phyloP scores from a whole-genome alignment of 352 stramenopile species.

The Globisporangium spinosum region DNA sequence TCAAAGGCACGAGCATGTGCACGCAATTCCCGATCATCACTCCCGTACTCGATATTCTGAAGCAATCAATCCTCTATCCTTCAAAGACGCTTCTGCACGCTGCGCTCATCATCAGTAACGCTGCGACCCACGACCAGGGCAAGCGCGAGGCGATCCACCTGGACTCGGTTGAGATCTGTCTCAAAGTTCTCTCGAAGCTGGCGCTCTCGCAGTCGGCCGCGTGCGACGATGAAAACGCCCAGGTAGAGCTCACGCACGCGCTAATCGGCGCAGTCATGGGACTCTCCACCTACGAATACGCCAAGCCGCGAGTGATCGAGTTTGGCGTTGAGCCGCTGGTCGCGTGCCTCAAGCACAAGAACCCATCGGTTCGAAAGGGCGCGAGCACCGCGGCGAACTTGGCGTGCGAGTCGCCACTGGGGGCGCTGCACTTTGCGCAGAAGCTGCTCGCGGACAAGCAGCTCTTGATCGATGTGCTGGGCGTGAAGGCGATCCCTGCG shows the following conservation, averaged over 20 bases:
- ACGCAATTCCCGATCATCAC: constrained; percentile 41
- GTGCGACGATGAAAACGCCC: constrained; percentile 32
- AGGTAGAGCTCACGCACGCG: constrained; percentile 49
- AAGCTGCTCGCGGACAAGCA: constrained; percentile 33
- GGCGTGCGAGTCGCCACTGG: constrained; percentile 51
- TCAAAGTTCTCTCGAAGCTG: constrained; percentile 48
- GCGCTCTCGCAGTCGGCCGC: constrained; percentile 43
- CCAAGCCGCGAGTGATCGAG: constrained; percentile 65
- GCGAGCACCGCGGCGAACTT: constrained; percentile 59
- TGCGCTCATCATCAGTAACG: constrained; percentile 46
- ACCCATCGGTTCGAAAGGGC: constrained; percentile 37
- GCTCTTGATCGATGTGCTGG: constrained; percentile 54
- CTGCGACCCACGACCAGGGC: constrained; percentile 48
- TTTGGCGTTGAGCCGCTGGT: constrained; percentile 64
- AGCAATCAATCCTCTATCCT: constrained; percentile 46
- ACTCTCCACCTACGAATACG: constrained; percentile 61
- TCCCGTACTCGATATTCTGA: constrained; percentile 51
- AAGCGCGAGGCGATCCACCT: constrained; percentile 50
- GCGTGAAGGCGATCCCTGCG: constrained; percentile 40
- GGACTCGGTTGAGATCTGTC: constrained; percentile 48
- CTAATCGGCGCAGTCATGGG: constrained; percentile 58
- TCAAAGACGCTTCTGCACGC: constrained; percentile 37
- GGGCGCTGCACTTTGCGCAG: constrained; percentile 38
- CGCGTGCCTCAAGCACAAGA: constrained; percentile 49
- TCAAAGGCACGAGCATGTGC: constrained; percentile 43